These are phyloP conservation scores for Aspergillus neoniger DNA, from an alignment of 2,329 filamentous ascomycete species.

Conservation along the genomic window DNA sequence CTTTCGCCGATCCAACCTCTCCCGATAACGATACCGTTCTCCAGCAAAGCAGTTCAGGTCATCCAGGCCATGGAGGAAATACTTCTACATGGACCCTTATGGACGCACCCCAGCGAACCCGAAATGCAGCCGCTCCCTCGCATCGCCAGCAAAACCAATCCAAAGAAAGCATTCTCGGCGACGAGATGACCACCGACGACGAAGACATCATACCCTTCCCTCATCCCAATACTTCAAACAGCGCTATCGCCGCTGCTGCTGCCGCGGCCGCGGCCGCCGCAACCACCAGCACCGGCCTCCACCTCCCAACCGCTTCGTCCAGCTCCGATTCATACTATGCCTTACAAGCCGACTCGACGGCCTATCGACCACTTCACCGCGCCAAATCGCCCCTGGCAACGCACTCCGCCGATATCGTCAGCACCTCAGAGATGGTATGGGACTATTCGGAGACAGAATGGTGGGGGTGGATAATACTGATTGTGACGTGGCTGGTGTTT, in stretches of 20 bases:
- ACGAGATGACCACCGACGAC: constrained; percentile 79
- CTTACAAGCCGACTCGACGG: constrained; percentile 39
- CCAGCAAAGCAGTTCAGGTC: constrained; percentile 18
- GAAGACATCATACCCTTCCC: constrained; percentile 73
- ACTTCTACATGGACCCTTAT: constrained; percentile 20
- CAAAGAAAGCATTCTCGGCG: constrained; percentile 59
- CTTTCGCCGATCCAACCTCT: constrained; percentile 16
- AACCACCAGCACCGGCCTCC: constrained; percentile 18
- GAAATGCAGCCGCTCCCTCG: constrained; percentile 24
- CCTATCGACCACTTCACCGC: constrained; percentile 32
- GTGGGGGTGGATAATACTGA: constrained; percentile 95
- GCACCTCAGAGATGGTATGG: constrained; percentile 58
- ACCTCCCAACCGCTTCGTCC: constrained; percentile 51
- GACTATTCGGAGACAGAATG: constrained; percentile 94
- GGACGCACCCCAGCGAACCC: constrained; percentile 23
- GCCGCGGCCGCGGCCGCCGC: constrained; percentile 21
- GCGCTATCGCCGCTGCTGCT: constrained; percentile 9
- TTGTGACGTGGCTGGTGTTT: constrained; percentile 93
- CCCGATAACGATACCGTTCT: constrained; percentile 16
- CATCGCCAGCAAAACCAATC: constrained; percentile 44
- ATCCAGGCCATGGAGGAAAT: constrained; percentile 8
- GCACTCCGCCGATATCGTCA: constrained; percentile 34
- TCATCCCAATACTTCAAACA: constrained; percentile 45
- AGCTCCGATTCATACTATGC: constrained; percentile 66
- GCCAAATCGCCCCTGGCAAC: constrained; percentile 43